Evolutionary conservation across 2,329 filamentous ascomycete genomes (phyloP).

Genomic region (Claviceps fusiformis): DNA sequence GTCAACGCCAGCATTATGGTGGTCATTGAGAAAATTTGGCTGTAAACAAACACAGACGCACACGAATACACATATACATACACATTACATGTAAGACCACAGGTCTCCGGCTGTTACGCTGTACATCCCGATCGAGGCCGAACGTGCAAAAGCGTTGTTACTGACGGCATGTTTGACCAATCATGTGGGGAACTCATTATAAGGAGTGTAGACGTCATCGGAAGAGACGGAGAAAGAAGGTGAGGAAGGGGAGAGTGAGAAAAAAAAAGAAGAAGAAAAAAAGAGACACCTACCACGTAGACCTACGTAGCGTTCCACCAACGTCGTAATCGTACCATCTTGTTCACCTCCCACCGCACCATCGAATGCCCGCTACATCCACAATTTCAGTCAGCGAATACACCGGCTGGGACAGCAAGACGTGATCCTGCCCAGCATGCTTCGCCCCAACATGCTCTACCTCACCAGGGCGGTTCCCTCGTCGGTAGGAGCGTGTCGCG

Average conservation of each 20-base stretch:
- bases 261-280: not conserved
- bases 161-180: not conserved
- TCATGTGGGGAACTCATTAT: not conserved
- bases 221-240: too few relatives aligned
- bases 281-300: too few relatives aligned
- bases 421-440: constrained; percentile 13
- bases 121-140: not conserved
- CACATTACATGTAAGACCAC: not conserved
- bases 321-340: not conserved
- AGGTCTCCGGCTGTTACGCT: not conserved
- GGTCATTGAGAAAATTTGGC: not conserved
- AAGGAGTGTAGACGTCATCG: not conserved
- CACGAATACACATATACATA: too few relatives aligned
- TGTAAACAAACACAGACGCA: too few relatives aligned
- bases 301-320: not conserved
- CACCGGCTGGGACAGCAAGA: not conserved
- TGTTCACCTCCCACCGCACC: not conserved
- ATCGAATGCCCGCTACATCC: not conserved
- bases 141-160: not conserved
- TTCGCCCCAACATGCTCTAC: constrained; percentile 16
- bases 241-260: not conserved
- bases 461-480: constrained; percentile 8
- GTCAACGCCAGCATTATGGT: not conserved
- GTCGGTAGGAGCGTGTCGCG: constrained; percentile 8
- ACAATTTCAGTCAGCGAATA: not conserved